Percentiles rank a stretch among this genome's conserved stretches.
These are phyloP conservation scores for Marasmius fiardii DNA, from an alignment of 1,284 basidiomycete genomes.

Conservation along the genomic window DNA sequence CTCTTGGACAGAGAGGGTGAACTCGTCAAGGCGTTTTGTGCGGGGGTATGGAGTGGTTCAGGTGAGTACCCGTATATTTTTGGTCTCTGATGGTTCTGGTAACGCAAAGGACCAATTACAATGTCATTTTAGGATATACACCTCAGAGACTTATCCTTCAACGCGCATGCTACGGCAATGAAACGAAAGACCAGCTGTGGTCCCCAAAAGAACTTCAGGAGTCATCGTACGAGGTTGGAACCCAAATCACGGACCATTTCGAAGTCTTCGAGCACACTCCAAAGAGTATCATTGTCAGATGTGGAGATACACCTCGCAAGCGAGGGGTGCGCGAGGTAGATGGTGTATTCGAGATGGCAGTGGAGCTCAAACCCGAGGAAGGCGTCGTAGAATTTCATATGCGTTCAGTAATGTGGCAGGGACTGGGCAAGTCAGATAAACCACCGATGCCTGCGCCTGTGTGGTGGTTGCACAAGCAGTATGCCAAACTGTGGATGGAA, in stretches of 20 bases:
- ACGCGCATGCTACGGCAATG: conserved; percentile 13
- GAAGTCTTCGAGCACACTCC: conserved; percentile 16
- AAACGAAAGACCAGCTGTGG: conserved; percentile 18
- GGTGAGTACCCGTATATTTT: conserved; percentile 8
- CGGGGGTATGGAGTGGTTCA: conserved; percentile 15
- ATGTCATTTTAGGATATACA: conserved; percentile 6
- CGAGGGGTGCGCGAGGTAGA: conserved; percentile 10
- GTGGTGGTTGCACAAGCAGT: conserved; percentile 15
- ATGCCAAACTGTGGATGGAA: conserved; percentile 18
- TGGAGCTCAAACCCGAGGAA: conserved; percentile 14
- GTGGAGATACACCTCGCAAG: conserved; percentile 16
- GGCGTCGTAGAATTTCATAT: conserved; percentile 18
- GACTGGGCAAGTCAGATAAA: conserved; percentile 13
- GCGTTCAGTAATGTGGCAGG: conserved; percentile 16
- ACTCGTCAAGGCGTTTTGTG: conserved; percentile 16
- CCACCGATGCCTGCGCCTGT: conserved; percentile 5
- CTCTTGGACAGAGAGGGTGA: conserved; percentile 15
- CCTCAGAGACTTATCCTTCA: conserved; percentile 15
- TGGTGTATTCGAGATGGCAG: conserved; percentile 17
- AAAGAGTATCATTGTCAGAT: conserved; percentile 14
- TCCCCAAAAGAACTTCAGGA: conserved; percentile 9
- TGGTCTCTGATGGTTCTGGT: background rate
- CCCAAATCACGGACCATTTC: conserved; percentile 19
- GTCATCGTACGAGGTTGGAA: conserved; percentile 16
- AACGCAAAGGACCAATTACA: background rate